Conservation (phyloP, 352 stramenopile species). For the Globisporangium paddicum region DNA sequence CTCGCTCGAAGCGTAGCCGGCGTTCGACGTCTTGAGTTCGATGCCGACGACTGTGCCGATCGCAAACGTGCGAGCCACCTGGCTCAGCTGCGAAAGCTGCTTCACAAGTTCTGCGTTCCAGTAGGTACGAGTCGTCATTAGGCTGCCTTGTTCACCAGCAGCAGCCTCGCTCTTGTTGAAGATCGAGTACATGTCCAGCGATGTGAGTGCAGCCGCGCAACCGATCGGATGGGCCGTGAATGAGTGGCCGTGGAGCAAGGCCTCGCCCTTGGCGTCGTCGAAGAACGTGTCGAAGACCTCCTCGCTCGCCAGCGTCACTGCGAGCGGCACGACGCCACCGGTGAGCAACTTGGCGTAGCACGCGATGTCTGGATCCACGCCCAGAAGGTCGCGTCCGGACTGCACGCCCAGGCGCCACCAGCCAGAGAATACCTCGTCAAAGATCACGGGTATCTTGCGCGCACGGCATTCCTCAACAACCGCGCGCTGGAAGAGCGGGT, state of each 20-base stretch:
- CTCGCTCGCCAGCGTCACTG: slow-evolving; percentile 83
- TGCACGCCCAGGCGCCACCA: slow-evolving; percentile 89
- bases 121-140: slow-evolving; percentile 31
- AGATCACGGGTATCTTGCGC: slow-evolving; percentile 87
- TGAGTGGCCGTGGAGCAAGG: slow-evolving; percentile 89
- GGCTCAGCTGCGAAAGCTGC: slow-evolving; percentile 41
- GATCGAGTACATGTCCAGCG: slow-evolving; percentile 85
- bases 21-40: slow-evolving; percentile 50
- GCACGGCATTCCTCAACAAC: slow-evolving; percentile 70
- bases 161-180: slow-evolving; percentile 21
- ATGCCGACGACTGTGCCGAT: slow-evolving; percentile 79
- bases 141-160: not conserved
- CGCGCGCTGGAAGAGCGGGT: slow-evolving; percentile 91
- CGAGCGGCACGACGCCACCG: slow-evolving; percentile 84
- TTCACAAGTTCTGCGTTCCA: slow-evolving; percentile 47
- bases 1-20: slow-evolving; percentile 66
- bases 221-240: slow-evolving; percentile 90
- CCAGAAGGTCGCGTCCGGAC: slow-evolving; percentile 79
- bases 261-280: slow-evolving; percentile 79
- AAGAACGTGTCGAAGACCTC: slow-evolving; percentile 90
- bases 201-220: slow-evolving; percentile 85
- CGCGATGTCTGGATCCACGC: slow-evolving; percentile 84
- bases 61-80: slow-evolving; percentile 62
- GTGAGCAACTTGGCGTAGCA: slow-evolving; percentile 92
- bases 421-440: slow-evolving; percentile 91